Conservation (phyloP, 1,139 yeast genomes). For the Yamadazyma membranifaciens region DNA sequence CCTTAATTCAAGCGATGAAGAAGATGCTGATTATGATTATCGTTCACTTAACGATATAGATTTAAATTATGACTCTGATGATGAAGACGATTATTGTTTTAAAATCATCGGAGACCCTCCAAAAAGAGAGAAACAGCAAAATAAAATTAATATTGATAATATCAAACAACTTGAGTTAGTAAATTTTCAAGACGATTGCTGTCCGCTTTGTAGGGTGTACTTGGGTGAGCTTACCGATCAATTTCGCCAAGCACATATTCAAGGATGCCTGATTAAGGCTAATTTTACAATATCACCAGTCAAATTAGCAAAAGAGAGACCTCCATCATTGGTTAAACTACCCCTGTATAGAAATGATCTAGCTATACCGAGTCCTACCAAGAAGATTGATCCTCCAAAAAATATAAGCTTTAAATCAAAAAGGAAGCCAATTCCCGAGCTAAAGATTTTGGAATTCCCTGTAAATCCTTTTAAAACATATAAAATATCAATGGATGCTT, state of each 20-base stretch:
- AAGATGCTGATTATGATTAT: slow-evolving; percentile 12
- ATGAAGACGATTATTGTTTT: slow-evolving; percentile 14
- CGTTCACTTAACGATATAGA: slow-evolving; percentile 14
- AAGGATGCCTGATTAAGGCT: slow-evolving; percentile 10
- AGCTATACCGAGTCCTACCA: slow-evolving; percentile 13
- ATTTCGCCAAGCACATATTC: slow-evolving; percentile 11
- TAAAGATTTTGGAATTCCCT: slow-evolving; percentile 52
- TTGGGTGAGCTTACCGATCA: slow-evolving; percentile 11
- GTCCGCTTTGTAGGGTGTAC: slow-evolving; percentile 20
- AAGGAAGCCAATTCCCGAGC: slow-evolving; percentile 49
- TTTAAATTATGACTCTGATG: slow-evolving; percentile 13
- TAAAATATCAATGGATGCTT: slow-evolving; percentile 66
- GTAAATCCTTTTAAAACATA: slow-evolving; percentile 17
- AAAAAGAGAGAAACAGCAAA: slow-evolving; percentile 2
- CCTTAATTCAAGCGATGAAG: slow-evolving; percentile 4
- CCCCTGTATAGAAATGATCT: slow-evolving; percentile 17
- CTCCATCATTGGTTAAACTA: slow-evolving; percentile 10
- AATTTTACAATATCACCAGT: slow-evolving; percentile 7
- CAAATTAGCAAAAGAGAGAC: slow-evolving; percentile 7
- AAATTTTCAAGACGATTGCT: slow-evolving; percentile 5
- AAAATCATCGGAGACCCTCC: slow-evolving; percentile 12
- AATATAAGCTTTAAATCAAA: slow-evolving; percentile 14
- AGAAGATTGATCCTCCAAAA: slow-evolving; percentile 16
- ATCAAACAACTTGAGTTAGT: slow-evolving; percentile 11
- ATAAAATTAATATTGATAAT: slow-evolving; percentile 11